These are phyloP conservation scores for Cicer pinnatifidum DNA, from an alignment of 306 rosid genomes.

Conservation along the genomic window DNA sequence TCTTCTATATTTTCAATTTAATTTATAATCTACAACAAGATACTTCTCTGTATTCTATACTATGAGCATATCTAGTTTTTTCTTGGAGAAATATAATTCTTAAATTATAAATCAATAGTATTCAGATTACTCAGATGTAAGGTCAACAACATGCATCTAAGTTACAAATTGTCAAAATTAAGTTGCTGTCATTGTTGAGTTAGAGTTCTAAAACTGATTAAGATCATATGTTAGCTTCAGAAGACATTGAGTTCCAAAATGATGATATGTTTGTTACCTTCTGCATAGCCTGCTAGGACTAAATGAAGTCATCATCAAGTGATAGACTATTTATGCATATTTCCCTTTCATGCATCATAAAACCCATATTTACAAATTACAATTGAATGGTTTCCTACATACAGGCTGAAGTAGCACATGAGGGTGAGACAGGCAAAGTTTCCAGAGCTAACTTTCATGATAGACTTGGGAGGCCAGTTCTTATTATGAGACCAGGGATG, in stretches of 20 bases:
- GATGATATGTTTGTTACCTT: not conserved
- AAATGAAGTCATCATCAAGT: constrained; percentile 21
- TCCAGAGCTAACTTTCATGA: constrained; percentile 80
- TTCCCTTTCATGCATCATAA: constrained; percentile 16
- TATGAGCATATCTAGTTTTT: constrained; percentile 12
- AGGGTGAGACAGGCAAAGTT: constrained; percentile 92
- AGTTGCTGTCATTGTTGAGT: constrained; percentile 1
- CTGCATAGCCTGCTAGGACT: constrained; percentile 21
- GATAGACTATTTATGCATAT: constrained; percentile 28
- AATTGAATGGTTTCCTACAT: constrained; percentile 21
- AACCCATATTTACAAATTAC: constrained; percentile 26
- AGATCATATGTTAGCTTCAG: constrained; percentile 18
- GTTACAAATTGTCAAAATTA: constrained; percentile 7
- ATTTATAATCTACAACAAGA: constrained; percentile 26
- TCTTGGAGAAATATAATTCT: constrained; percentile 28
- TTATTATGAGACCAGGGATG: constrained; percentile 84
- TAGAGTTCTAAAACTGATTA: constrained; percentile 26
- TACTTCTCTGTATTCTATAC: not conserved
- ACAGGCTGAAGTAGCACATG: constrained; percentile 87
- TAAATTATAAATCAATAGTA: not conserved
- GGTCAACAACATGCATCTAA: not conserved
- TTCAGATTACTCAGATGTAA: constrained; percentile 25
- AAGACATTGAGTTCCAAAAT: constrained; percentile 20
- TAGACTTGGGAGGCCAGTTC: constrained; percentile 79
- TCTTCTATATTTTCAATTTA: constrained; percentile 3